Percentiles rank a stretch among this genome's conserved stretches.
Conservation (phyloP, 768 basidiomycete genomes). For the Boletus fagicola region DNA sequence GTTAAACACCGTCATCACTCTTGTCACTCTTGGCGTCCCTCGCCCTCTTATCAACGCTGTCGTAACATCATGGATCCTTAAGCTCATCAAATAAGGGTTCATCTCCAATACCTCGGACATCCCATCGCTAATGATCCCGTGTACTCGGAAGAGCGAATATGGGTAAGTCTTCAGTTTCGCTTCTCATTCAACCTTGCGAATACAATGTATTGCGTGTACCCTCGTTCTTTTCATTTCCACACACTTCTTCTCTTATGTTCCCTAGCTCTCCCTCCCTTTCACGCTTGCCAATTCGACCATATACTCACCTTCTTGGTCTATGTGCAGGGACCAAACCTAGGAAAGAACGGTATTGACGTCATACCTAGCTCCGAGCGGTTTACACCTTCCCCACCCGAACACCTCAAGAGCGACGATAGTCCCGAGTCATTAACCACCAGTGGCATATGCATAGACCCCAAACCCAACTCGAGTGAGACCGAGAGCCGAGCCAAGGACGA, state of each 20-base stretch:
- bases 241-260: background rate
- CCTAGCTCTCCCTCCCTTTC: background rate
- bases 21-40: background rate
- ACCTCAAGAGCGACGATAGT: constrained; percentile 37
- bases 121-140: constrained; percentile 96
- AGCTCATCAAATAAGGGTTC: constrained; percentile 98
- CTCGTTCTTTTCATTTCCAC: background rate
- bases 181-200: background rate
- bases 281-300: background rate
- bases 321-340: constrained; percentile 65
- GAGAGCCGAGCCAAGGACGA: background rate
- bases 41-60: constrained; percentile 4
- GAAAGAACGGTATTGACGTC: constrained; percentile 78
- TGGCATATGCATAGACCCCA: background rate
- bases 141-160: constrained; percentile 77
- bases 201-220: background rate
- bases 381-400: constrained; percentile 55
- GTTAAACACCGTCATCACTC: background rate
- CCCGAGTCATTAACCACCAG: constrained; percentile 42
- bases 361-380: constrained; percentile 63
- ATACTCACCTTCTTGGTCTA: constrained; percentile 5
- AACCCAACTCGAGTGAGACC: background rate
- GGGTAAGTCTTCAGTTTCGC: constrained; percentile 45
- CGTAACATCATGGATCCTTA: constrained; percentile 1
- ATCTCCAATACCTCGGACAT: constrained; percentile 90